phyloP scores from a whole-genome alignment of 768 basidiomycete species.

The Myochromella boudieri region DNA sequence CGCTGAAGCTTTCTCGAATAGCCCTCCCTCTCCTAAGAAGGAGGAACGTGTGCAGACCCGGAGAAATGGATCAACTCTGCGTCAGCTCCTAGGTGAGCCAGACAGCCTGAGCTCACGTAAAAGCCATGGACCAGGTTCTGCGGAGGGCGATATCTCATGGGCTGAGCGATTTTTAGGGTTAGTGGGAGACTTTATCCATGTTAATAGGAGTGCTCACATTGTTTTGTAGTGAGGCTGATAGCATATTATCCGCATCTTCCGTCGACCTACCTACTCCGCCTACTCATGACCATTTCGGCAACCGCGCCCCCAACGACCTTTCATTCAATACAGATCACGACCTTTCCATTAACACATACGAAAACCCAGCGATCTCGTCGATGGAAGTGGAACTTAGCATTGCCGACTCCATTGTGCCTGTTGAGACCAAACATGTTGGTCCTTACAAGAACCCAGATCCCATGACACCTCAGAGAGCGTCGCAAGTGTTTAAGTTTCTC shows the following conservation, averaged over 20 bases:
- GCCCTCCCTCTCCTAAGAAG: constrained; percentile 36
- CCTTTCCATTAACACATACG: constrained; percentile 36
- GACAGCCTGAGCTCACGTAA: constrained; percentile 27
- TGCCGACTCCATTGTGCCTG: constrained; percentile 36
- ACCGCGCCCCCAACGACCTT: constrained; percentile 29
- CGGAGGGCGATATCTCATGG: constrained; percentile 82
- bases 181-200: constrained; percentile 17
- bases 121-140: constrained; percentile 28
- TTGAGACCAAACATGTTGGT: constrained; percentile 19
- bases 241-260: constrained; percentile 46
- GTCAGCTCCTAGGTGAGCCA: constrained; percentile 67
- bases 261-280: constrained; percentile 51
- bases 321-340: constrained; percentile 49
- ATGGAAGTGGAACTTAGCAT: constrained; percentile 74
- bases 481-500: constrained; percentile 75
- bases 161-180: constrained; percentile 75
- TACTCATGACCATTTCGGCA: constrained; percentile 33
- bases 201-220: neutral
- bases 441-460: constrained; percentile 38
- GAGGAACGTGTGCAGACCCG: constrained; percentile 54
- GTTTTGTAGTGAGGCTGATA: constrained; percentile 44
- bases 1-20: constrained; percentile 63
- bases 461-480: constrained; percentile 64
- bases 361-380: constrained; percentile 63
- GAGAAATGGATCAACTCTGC: constrained; percentile 70